Evolutionary conservation across 805 yeast genomes (phyloP).

Genomic region (Zygotorulaspora florentina): DNA sequence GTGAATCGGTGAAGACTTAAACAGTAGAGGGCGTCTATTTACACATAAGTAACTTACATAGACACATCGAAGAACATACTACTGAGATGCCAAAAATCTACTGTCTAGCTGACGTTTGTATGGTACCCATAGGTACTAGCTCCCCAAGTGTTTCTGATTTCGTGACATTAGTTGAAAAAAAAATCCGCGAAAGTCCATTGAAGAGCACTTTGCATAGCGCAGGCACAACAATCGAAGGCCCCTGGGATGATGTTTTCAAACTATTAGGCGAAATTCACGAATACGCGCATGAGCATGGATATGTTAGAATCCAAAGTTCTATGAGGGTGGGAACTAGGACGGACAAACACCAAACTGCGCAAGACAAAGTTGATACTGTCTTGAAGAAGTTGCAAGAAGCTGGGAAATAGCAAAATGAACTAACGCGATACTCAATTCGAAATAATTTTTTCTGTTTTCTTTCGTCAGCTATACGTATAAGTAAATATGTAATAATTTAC

Average conservation of each 20-base stretch:
- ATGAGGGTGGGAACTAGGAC: conserved; percentile 82
- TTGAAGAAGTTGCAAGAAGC: conserved; percentile 43
- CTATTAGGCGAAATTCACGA: conserved; percentile 77
- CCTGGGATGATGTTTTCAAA: conserved; percentile 85
- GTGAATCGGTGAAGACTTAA: too few species aligned
- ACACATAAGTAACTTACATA: too few species aligned
- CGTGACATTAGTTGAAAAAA: conserved; percentile 63
- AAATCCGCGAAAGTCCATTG: conserved; percentile 58
- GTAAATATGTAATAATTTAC: conserved; percentile 7
- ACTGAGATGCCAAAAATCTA: conserved; percentile 35
- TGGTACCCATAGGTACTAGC: conserved; percentile 82
- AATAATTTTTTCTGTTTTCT: not conserved
- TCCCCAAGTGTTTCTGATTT: conserved; percentile 78
- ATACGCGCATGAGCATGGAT: conserved; percentile 64
- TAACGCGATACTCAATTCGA: not conserved
- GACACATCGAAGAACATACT: too few species aligned
- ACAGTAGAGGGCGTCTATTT: too few species aligned
- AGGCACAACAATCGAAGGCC: conserved; percentile 87
- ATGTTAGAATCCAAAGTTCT: conserved; percentile 77
- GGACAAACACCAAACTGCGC: conserved; percentile 68
- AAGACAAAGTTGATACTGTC: conserved; percentile 67
- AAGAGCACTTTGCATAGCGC: conserved; percentile 80
- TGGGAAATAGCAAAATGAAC: conserved; percentile 4
- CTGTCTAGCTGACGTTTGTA: conserved; percentile 82
- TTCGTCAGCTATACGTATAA: conserved; percentile 3